A percentile compares a stretch with the other conserved stretches of the same genome.
Evolutionary conservation across 73 alveolate genomes (phyloP).

Genomic region (Urostyla sp.): DNA sequence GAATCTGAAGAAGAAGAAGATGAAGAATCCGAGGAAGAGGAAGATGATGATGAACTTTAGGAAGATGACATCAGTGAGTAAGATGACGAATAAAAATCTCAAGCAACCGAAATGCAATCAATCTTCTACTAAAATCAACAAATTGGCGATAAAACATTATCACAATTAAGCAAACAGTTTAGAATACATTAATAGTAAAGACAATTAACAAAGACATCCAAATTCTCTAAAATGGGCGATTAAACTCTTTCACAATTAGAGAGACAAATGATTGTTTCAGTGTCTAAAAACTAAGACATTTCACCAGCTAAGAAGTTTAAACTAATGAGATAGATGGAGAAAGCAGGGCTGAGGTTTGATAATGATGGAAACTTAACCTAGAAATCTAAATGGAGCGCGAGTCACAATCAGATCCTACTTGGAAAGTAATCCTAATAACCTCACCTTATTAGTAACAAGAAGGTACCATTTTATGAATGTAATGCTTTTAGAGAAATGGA

Average conservation of each 20-base stretch:
- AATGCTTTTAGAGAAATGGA: background rate
- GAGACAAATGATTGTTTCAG: background rate
- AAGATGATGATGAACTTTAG: background rate
- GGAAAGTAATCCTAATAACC: background rate
- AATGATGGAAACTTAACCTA: slow-evolving; percentile 14
- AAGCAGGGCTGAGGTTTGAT: background rate
- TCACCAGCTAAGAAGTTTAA: slow-evolving; percentile 30
- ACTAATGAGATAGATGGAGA: background rate
- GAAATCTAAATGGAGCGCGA: slow-evolving; percentile 46
- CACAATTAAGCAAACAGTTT: slow-evolving; percentile 11
- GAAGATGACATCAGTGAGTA: slow-evolving; percentile 12
- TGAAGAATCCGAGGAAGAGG: background rate
- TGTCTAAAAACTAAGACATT: background rate
- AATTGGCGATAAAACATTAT: slow-evolving; percentile 31
- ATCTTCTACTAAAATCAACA: background rate
- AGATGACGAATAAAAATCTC: background rate
- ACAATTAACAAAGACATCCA: no score
- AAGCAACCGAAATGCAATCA: background rate
- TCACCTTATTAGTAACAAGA: background rate
- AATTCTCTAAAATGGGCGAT: slow-evolving; percentile 41
- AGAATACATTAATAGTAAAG: background rate
- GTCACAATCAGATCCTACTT: background rate
- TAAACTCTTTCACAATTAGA: slow-evolving; percentile 22
- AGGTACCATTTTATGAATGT: background rate
- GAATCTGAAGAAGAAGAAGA: background rate